Conservation (phyloP, 2,329 filamentous ascomycete genomes). For the Calonectria pseudoreteaudii region DNA sequence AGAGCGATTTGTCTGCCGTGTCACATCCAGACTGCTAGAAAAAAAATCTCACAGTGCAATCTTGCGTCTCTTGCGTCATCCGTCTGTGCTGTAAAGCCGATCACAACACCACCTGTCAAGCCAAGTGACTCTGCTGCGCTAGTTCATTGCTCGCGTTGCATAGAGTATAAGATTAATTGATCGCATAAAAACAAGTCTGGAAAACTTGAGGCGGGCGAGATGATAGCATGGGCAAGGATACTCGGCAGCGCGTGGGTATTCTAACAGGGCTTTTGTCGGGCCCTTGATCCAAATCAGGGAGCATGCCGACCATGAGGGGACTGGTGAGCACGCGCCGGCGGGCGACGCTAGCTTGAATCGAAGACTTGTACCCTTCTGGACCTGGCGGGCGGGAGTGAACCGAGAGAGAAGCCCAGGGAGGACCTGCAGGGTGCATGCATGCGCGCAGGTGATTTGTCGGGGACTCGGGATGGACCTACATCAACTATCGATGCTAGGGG, state of each 20-base stretch:
- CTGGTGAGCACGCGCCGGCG: conserved; percentile 37
- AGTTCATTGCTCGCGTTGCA: conserved; percentile 19
- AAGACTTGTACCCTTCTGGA: conserved; percentile 11
- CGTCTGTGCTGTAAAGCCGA: conserved; percentile 21
- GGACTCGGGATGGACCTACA: conserved; percentile 13
- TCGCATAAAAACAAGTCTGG: conserved; percentile 22
- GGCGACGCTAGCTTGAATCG: conserved; percentile 31
- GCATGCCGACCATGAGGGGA: conserved; percentile 30
- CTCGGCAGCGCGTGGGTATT: conserved; percentile 30
- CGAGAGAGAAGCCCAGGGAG: conserved; percentile 16
- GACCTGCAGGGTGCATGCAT: neutral
- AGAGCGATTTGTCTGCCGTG: conserved; percentile 19
- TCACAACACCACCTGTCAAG: conserved; percentile 22
- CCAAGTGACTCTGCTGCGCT: conserved; percentile 23
- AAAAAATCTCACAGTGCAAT: neutral
- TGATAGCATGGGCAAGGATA: conserved; percentile 32
- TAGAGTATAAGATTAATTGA: conserved; percentile 33
- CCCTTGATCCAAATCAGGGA: conserved; percentile 39
- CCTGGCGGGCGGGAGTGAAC: conserved; percentile 11
- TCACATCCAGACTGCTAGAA: neutral
- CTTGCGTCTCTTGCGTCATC: conserved; percentile 17
- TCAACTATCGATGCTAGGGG: conserved; percentile 12
- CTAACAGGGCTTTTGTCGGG: conserved; percentile 32
- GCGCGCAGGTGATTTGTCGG: conserved; percentile 7
- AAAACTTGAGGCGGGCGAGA: conserved; percentile 33